A percentile compares a stretch with the other conserved stretches of the same genome.
Conservation (phyloP, 192 early-diverging fungal genomes). For the Coemansia sp. region DNA sequence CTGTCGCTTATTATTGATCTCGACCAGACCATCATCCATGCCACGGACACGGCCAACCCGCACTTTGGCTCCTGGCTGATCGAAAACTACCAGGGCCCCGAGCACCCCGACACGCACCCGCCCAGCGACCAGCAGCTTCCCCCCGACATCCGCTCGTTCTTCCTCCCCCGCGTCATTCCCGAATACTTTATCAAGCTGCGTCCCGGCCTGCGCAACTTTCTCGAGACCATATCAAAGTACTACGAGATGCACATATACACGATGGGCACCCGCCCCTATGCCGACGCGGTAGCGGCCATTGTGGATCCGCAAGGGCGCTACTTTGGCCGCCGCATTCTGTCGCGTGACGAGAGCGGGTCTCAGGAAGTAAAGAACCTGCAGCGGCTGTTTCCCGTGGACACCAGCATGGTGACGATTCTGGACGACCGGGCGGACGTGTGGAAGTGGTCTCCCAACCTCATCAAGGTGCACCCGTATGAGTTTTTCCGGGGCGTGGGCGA, state of each 20-base stretch:
- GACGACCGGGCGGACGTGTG: slow-evolving; percentile 97
- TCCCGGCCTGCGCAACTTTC: slow-evolving; percentile 77
- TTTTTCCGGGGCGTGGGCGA: slow-evolving; percentile 95
- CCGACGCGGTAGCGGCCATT: slow-evolving; percentile 76
- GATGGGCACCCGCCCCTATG: slow-evolving; percentile 94
- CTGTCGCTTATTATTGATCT: slow-evolving; percentile 93
- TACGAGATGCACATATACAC: slow-evolving; percentile 99
- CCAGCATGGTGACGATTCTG: slow-evolving; percentile 93
- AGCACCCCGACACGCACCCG: neutral
- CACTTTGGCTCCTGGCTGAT: slow-evolving; percentile 36
- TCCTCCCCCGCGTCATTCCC: slow-evolving; percentile 60
- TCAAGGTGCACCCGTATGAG: slow-evolving; percentile 85
- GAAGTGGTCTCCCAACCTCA: slow-evolving; percentile 85
- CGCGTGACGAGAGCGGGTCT: slow-evolving; percentile 88
- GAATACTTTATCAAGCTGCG: slow-evolving; percentile 86
- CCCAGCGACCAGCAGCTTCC: slow-evolving; percentile 17
- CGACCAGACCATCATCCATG: slow-evolving; percentile 97
- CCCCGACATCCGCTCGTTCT: slow-evolving; percentile 74
- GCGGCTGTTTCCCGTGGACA: slow-evolving; percentile 90
- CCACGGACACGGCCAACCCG: slow-evolving; percentile 49
- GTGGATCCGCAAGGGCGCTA: slow-evolving; percentile 79
- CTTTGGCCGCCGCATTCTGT: slow-evolving; percentile 88
- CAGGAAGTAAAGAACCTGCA: slow-evolving; percentile 74
- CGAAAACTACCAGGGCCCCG: slow-evolving; percentile 40
- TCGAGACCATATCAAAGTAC: slow-evolving; percentile 60